Evolutionary conservation across 768 basidiomycete species (phyloP), one percentile per base, ranked within the genome.

Genomic region (Phanerochaete carnosa): DNA sequence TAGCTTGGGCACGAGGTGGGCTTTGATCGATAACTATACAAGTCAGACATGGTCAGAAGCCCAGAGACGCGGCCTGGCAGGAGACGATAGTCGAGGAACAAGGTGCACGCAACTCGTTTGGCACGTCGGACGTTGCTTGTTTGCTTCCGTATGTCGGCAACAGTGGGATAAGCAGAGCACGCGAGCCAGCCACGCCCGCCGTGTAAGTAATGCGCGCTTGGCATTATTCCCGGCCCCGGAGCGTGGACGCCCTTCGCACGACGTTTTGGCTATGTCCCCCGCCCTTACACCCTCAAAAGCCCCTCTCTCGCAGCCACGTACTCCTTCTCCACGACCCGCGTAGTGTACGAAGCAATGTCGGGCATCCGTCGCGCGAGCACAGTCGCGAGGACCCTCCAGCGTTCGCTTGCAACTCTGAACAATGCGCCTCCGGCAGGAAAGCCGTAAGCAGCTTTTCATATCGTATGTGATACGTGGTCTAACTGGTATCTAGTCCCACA

Each of bases 371-470:
- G 51, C 33, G 25, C 39, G 8, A 39, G 25, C 30, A 9, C 45
- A 5, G 15, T 52, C 12, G 55, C 53, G 13, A 23, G 53, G 19
- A 28, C 59, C 33, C 22, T 55, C n/a, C 25, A 16, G 15, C 56
- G 61, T 15, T 25, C 50, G 22, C 77, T 81, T 62, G 79, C 82
- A 51, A 79, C 81, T 12, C 61, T 83, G 30, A 76, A 77, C 54
- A 75, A 73, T 59, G 63, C 74, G n/a, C 69, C 73, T 15, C 62
- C 73, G 35, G 65, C 74, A 33, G 73, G 75, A 43, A 81, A 80
- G 71, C 83, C 79, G 83, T 84, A 60, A 55, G 68, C 46, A 12
- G 11, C 39, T 43, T 19, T 47, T 30, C 12, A 16, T 11, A 11
- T 7, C 11, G 19, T 52, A 23, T 55, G 33, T 3, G n/a, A 29